Evolutionary conservation across 768 basidiomycete genomes (phyloP), one percentile per base, ranked within the genome.

Genomic region (Baorangia bicolor): DNA sequence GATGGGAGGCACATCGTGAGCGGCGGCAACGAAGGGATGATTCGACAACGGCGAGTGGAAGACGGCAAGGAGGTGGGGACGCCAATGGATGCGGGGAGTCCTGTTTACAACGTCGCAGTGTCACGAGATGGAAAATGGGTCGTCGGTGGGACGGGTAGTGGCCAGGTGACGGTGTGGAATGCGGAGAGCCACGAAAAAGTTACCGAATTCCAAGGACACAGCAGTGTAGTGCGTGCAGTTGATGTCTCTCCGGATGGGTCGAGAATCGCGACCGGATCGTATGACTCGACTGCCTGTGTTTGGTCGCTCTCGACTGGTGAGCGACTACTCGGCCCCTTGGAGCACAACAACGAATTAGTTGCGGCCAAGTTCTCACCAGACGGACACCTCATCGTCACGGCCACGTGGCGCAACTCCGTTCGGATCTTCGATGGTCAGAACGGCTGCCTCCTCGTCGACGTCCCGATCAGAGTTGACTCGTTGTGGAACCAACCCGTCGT

Each of bases 401-500:
- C 59, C 5, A 53, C 52, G 2, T 59, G 43, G 49, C 33, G 45
- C 5, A 0, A 45, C 8, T 56, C 49, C 8, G 16, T 57, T 12
- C 52, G 56, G 5, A 31, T 62, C 25, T 55, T 58, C 7, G 39
- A 54, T 46, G 49, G 13, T 14, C n/a, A 41, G 8, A 18, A 39
- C 10, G 55, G 51, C 12, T 8, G 16, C 16, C 30, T 54, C 12
- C 41, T 54, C 16, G 5, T 28, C 28, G 35, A 51, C n/a, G 20
- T 62, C 16, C 46, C 52, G 14, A 23, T 61, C 11, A 21, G 39
- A 28, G 47, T 62, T 33, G 39, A 30, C 25, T 53, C 51, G 4
- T 37, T 23, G 5, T 37, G 27, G 23, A 56, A 61, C 20, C 51
- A 62, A 23, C 44, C 55, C 20, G 49, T 62, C 13, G 46, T 38